Evolutionary conservation across 768 basidiomycete genomes (phyloP).

Genomic region (Trametes meyenii): DNA sequence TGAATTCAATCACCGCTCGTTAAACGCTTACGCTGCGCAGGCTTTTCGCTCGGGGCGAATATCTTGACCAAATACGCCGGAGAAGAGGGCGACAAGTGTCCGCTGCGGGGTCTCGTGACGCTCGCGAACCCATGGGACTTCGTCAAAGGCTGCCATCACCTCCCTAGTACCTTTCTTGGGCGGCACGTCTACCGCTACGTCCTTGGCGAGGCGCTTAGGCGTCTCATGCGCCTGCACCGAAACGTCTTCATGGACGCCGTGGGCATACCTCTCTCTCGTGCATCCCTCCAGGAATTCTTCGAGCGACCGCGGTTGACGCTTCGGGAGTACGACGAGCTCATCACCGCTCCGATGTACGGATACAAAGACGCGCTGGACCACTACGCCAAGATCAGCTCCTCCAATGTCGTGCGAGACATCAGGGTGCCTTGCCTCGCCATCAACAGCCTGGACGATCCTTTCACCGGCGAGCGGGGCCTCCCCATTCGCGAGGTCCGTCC

Average conservation of each 20-base stretch:
- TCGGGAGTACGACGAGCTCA: constrained; percentile 19
- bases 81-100: constrained; percentile 30
- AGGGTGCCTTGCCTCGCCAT: constrained; percentile 25
- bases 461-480: constrained; percentile 14
- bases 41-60: constrained; percentile 31
- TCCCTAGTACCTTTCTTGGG: constrained; percentile 19
- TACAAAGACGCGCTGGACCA: constrained; percentile 24
- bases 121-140: constrained; percentile 32
- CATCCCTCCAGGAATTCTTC: constrained; percentile 13
- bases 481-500: constrained; percentile 20
- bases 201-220: constrained; percentile 26
- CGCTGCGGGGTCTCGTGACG: constrained; percentile 23
- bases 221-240: constrained; percentile 22
- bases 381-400: constrained; percentile 25
- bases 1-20: not conserved
- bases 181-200: constrained; percentile 26
- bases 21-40: constrained; percentile 5
- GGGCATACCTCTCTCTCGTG: constrained; percentile 6
- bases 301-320: constrained; percentile 16
- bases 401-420: constrained; percentile 14
- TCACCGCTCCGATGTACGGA: constrained; percentile 23
- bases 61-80: constrained; percentile 29
- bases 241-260: constrained; percentile 17
- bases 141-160: constrained; percentile 14
- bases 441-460: constrained; percentile 30